Evolutionary conservation across 139 green algal species (phyloP).

Genomic region (Volvox reticuliferus): DNA sequence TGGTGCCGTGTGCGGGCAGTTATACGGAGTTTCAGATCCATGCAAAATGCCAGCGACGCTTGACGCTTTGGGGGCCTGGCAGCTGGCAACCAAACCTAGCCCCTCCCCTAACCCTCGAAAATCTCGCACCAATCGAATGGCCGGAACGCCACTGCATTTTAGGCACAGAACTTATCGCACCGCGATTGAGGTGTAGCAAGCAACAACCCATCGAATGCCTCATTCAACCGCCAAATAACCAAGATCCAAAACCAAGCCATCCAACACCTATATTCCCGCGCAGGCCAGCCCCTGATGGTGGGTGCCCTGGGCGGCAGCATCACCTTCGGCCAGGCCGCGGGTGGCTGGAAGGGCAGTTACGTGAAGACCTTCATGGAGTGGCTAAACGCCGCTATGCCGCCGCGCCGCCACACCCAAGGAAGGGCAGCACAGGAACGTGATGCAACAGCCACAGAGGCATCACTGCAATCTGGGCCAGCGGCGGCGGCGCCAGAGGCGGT

Average conservation of each 20-base stretch:
- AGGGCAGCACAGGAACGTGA: neutral
- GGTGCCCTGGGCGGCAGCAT: conserved; percentile 39
- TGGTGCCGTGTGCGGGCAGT: neutral
- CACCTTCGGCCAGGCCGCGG: conserved; percentile 14
- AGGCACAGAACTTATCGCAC: too few relatives aligned
- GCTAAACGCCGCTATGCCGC: conserved; percentile 20
- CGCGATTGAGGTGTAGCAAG: too few relatives aligned
- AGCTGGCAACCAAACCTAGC: too few relatives aligned
- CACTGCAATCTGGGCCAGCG: neutral
- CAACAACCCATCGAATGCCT: too few relatives aligned
- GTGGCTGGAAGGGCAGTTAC: neutral
- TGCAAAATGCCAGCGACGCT: too few relatives aligned
- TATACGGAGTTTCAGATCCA: too few relatives aligned
- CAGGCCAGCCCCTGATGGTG: conserved; percentile 8
- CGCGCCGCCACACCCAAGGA: neutral
- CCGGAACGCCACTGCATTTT: too few relatives aligned
- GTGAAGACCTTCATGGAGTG: conserved; percentile 6
- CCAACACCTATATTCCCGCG: neutral
- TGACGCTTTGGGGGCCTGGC: too few relatives aligned
- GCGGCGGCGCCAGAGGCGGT: too few relatives aligned
- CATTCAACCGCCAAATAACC: too few relatives aligned
- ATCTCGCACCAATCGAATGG: too few relatives aligned
- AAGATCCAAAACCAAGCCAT: neutral
- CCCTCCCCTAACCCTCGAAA: too few relatives aligned
- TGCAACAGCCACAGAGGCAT: neutral